These are phyloP conservation scores for Magnusiomyces suaveolens DNA, from an alignment of 1,139 yeast genomes.

Conservation along the genomic window DNA sequence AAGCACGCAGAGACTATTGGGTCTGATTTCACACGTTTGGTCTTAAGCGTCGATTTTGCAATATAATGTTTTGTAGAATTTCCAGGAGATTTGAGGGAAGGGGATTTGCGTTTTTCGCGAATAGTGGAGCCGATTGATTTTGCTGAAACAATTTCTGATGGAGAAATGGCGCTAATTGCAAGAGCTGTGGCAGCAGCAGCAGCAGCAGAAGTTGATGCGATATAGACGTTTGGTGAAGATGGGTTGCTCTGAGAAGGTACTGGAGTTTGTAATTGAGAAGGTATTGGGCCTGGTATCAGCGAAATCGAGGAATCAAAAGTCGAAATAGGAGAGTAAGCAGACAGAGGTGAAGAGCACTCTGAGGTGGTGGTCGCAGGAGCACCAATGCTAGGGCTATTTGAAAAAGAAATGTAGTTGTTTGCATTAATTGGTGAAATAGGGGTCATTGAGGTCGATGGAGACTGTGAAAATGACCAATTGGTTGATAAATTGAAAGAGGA, in stretches of 20 bases:
- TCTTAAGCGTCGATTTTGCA: background rate
- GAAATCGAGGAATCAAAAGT: background rate
- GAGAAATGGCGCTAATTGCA: background rate
- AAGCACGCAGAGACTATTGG: background rate
- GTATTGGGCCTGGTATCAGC: background rate
- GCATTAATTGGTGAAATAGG: background rate
- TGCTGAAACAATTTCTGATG: background rate
- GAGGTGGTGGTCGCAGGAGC: background rate
- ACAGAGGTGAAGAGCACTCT: background rate
- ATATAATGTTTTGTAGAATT: background rate
- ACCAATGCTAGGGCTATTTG: background rate
- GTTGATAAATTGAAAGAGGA: background rate
- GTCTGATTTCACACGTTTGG: background rate
- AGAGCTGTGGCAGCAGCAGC: slow-evolving; percentile 4
- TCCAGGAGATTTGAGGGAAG: background rate
- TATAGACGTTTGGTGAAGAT: background rate
- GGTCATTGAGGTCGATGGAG: background rate
- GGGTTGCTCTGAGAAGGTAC: background rate
- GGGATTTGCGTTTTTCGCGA: background rate
- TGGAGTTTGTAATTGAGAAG: background rate
- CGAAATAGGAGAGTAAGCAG: background rate
- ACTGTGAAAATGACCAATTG: background rate
- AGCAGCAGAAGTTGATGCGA: background rate
- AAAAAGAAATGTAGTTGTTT: background rate
- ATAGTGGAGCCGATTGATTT: background rate